phyloP scores from a whole-genome alignment of 1,284 basidiomycete genomes.

The Ceratorhiza oryzae-sativae region DNA sequence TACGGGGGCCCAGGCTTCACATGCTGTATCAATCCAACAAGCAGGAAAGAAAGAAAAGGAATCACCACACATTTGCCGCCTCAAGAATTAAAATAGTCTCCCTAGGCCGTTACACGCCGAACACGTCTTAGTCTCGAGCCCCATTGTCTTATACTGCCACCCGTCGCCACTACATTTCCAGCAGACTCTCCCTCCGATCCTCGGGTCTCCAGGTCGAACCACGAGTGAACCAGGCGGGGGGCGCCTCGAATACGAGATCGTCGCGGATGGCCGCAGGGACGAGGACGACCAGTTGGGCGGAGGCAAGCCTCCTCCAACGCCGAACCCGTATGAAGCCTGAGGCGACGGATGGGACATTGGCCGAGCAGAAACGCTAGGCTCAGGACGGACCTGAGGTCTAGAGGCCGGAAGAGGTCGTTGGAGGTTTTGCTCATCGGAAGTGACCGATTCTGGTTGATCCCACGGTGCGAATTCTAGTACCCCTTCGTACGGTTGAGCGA shows the following conservation, averaged over 20 bases:
- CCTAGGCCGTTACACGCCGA: conserved; percentile 66
- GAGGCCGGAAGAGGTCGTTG: conserved; percentile 54
- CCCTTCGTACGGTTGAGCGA: conserved; percentile 64
- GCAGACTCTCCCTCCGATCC: conserved; percentile 70
- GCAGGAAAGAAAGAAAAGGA: too few species aligned
- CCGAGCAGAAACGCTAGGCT: conserved; percentile 41
- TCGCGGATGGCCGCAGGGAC: conserved; percentile 16
- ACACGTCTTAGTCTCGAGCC: conserved; percentile 63
- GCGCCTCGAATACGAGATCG: conserved; percentile 10
- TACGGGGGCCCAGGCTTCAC: too few species aligned
- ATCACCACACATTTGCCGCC: too few species aligned
- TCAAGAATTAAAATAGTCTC: conserved; percentile 53
- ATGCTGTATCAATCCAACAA: too few species aligned
- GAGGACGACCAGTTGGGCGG: conserved; percentile 41
- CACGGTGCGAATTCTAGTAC: conserved; percentile 65
- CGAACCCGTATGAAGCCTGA: not conserved
- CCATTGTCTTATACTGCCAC: conserved; percentile 55
- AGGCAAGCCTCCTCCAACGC: conserved; percentile 41
- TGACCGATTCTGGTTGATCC: conserved; percentile 48
- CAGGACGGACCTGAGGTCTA: conserved; percentile 12
- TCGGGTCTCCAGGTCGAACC: conserved; percentile 68
- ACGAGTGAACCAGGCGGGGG: conserved; percentile 58
- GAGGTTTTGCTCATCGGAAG: conserved; percentile 49
- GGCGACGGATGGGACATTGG: conserved; percentile 12
- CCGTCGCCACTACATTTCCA: conserved; percentile 70